These are phyloP conservation scores for Ceratopteris richardii DNA, from an alignment of 75 land plant genomes.

Conservation along the genomic window DNA sequence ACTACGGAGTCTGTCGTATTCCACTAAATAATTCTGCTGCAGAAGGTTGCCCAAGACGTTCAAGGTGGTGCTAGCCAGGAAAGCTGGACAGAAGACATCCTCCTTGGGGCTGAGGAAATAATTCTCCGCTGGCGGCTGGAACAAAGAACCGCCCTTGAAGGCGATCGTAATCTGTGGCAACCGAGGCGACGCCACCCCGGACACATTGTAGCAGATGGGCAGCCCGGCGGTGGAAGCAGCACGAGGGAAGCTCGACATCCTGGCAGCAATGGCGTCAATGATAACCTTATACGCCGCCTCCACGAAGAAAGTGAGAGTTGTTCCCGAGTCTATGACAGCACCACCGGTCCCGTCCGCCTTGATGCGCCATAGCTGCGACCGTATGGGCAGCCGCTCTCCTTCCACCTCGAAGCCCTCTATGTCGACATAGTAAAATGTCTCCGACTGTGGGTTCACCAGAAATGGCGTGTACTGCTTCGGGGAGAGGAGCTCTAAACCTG, in stretches of 20 bases:
- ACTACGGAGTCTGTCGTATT: constrained; percentile 36
- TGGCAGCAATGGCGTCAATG: constrained; percentile 22
- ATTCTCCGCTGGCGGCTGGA: constrained; percentile 41
- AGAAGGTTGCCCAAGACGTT: constrained; percentile 64
- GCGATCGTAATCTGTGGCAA: constrained; percentile 34
- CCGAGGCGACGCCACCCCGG: constrained; percentile 6
- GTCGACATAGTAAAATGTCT: constrained; percentile 51
- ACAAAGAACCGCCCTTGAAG: constrained; percentile 32
- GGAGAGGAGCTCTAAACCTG: neutral
- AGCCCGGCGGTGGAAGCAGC: constrained; percentile 26
- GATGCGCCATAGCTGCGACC: constrained; percentile 37
- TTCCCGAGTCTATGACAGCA: constrained; percentile 67
- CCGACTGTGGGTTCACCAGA: constrained; percentile 27
- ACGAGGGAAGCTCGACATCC: constrained; percentile 27
- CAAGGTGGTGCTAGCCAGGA: constrained; percentile 10
- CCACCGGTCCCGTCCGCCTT: constrained; percentile 57
- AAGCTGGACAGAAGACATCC: constrained; percentile 40
- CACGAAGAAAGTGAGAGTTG: constrained; percentile 45
- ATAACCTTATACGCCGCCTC: constrained; percentile 41
- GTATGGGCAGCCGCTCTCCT: constrained; percentile 22
- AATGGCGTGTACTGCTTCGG: constrained; percentile 42
- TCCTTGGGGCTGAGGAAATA: constrained; percentile 46
- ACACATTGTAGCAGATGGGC: constrained; percentile 60
- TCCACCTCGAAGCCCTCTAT: constrained; percentile 27
- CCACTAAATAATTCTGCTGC: constrained; percentile 64